Conservation (phyloP, 371 early-diverging fungal genomes). For the Lichtheimia ramosa region DNA sequence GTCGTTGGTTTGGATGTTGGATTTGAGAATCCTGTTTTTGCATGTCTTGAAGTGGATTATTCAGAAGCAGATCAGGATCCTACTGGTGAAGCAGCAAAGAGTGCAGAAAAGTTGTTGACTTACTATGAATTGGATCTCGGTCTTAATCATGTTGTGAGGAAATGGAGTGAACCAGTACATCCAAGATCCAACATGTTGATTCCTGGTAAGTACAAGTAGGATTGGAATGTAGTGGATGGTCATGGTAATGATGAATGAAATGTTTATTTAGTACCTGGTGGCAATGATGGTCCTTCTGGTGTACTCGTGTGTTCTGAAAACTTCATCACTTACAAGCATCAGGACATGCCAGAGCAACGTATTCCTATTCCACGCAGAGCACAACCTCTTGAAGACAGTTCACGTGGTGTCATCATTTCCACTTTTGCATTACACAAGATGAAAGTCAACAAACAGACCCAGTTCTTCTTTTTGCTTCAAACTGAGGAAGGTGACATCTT, state of each 20-base stretch:
- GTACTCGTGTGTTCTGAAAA: constrained; percentile 94
- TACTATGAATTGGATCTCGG: constrained; percentile 98
- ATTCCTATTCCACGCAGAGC: constrained; percentile 88
- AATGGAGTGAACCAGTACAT: constrained; percentile 88
- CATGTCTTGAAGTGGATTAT: constrained; percentile 88
- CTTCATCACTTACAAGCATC: constrained; percentile 85
- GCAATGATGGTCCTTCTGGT: constrained; percentile 94
- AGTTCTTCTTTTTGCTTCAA: constrained; percentile 91
- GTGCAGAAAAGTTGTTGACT: constrained; percentile 82
- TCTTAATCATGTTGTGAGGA: constrained; percentile 95
- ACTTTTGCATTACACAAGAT: constrained; percentile 87
- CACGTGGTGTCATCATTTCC: constrained; percentile 77
- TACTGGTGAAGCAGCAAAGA: constrained; percentile 72
- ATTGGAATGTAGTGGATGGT: background rate
- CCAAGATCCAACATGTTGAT: constrained; percentile 79
- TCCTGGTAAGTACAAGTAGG: constrained; percentile 51
- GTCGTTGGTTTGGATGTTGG: constrained; percentile 95
- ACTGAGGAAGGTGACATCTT: constrained; percentile 94
- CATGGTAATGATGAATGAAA: too few relatives aligned
- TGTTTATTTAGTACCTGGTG: constrained; percentile 80
- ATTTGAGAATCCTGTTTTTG: constrained; percentile 98
- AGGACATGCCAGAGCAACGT: constrained; percentile 63
- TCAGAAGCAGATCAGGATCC: constrained; percentile 83
- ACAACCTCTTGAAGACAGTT: constrained; percentile 64
- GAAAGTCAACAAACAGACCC: constrained; percentile 77